Evolutionary conservation across 2,329 filamentous ascomycete species (phyloP).

Genomic region (Aspergillus sp.): DNA sequence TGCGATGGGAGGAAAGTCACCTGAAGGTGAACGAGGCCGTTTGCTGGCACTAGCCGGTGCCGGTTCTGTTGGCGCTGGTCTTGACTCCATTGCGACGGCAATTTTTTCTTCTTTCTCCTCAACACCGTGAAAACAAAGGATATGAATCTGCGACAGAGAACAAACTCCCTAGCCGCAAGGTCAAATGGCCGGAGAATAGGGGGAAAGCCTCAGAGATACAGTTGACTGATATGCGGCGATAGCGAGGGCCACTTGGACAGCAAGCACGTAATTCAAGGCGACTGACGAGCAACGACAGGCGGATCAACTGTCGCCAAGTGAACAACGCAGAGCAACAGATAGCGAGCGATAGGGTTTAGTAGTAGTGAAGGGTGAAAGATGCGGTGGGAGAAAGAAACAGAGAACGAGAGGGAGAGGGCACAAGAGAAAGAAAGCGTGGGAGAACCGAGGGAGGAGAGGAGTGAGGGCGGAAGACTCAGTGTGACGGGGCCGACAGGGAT

Average conservation of each 20-base stretch:
- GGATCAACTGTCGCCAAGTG: background rate
- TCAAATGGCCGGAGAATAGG: background rate
- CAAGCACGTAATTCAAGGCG: background rate
- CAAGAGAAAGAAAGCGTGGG: constrained; percentile 6
- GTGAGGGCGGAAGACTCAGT: constrained; percentile 5
- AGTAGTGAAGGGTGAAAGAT: constrained; percentile 51
- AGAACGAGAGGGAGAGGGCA: constrained; percentile 5
- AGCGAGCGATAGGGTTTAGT: constrained; percentile 15
- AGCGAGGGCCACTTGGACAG: background rate
- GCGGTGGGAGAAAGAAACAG: constrained; percentile 36
- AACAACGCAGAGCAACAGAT: constrained; percentile 6
- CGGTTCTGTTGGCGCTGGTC: constrained; percentile 29
- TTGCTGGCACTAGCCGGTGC: constrained; percentile 37
- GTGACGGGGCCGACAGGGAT: constrained; percentile 1
- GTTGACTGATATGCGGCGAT: too few relatives aligned
- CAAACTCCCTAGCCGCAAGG: background rate
- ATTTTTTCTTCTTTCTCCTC: background rate
- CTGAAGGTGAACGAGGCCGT: constrained; percentile 40
- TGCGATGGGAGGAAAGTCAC: constrained; percentile 31
- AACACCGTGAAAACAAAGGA: background rate
- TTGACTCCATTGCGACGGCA: constrained; percentile 26
- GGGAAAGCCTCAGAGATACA: too few relatives aligned
- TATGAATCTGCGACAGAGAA: background rate
- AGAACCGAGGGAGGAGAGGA: constrained; percentile 4
- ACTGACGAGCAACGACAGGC: background rate